phyloP scores from a whole-genome alignment of 495 filamentous ascomycete genomes.

The Podospora comata region DNA sequence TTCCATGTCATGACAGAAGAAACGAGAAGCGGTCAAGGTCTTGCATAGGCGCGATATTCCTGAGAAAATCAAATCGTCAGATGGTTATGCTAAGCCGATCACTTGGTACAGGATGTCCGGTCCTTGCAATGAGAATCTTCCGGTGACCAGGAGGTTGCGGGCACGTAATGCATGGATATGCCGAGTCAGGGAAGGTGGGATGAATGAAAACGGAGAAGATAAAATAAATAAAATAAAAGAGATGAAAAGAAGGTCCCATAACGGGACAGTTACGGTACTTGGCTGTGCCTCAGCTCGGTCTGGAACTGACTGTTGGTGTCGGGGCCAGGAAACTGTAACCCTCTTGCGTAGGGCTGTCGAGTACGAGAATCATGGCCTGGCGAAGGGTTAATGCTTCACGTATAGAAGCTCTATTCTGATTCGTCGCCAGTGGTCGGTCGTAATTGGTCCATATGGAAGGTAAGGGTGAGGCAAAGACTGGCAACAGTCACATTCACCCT shows the following conservation, averaged over 20 bases:
- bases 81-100: not conserved
- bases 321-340: not conserved
- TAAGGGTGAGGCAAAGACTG: conserved; percentile 14
- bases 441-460: not conserved
- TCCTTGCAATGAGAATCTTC: not conserved
- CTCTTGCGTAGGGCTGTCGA: not conserved
- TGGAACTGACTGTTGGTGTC: not conserved
- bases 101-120: not conserved
- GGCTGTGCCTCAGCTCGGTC: not conserved
- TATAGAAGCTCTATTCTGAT: not conserved
- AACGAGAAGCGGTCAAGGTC: not conserved
- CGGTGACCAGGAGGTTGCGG: not conserved
- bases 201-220: not conserved
- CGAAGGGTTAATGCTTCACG: not conserved
- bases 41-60: not conserved
- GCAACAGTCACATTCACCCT: conserved; percentile 11
- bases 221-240: conserved; percentile 8
- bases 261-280: not conserved
- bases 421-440: not conserved
- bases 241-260: not conserved
- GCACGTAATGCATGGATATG: not conserved
- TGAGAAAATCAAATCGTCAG: not conserved
- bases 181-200: not conserved
- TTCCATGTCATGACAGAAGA: not conserved
- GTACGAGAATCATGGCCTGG: not conserved